Evolutionary conservation across 2,329 filamentous ascomycete genomes (phyloP).

Genomic region (Lachnellula suecica): DNA sequence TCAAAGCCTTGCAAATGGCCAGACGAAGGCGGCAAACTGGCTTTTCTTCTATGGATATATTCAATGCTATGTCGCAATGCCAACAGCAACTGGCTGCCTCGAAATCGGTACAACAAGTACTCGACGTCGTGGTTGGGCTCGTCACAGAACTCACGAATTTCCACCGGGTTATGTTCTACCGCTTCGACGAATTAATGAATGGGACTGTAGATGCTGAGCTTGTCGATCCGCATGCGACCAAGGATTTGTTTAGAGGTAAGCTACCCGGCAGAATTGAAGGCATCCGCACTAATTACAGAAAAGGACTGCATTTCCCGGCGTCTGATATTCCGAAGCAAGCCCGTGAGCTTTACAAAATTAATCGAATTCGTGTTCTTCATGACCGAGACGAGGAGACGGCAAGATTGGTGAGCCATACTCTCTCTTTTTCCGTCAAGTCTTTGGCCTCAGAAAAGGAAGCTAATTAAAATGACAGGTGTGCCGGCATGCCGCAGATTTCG

Average conservation of each 20-base stretch:
- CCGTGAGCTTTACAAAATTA: constrained; percentile 81
- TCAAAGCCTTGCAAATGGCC: constrained; percentile 19
- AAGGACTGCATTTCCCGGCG: constrained; percentile 66
- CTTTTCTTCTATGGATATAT: constrained; percentile 23
- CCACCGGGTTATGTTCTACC: constrained; percentile 29
- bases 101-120: constrained; percentile 15
- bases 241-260: constrained; percentile 23
- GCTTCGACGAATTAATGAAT: constrained; percentile 27
- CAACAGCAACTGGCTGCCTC: constrained; percentile 19
- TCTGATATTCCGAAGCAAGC: constrained; percentile 83
- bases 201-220: constrained; percentile 28
- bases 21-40: constrained; percentile 10
- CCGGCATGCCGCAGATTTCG: constrained; percentile 68
- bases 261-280: neutral
- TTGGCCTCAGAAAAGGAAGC: neutral
- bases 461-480: constrained; percentile 54
- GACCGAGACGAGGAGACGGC: constrained; percentile 78
- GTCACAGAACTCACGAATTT: constrained; percentile 26
- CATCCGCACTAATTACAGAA: neutral
- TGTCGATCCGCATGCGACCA: constrained; percentile 22
- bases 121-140: constrained; percentile 24
- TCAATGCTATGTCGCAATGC: constrained; percentile 23
- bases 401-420: constrained; percentile 47
- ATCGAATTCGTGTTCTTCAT: constrained; percentile 83
- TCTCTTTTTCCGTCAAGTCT: neutral